Percentiles rank a stretch among this genome's conserved stretches.
phyloP scores from a whole-genome alignment of 2,329 filamentous ascomycete species.

The Xylariales sp. region DNA sequence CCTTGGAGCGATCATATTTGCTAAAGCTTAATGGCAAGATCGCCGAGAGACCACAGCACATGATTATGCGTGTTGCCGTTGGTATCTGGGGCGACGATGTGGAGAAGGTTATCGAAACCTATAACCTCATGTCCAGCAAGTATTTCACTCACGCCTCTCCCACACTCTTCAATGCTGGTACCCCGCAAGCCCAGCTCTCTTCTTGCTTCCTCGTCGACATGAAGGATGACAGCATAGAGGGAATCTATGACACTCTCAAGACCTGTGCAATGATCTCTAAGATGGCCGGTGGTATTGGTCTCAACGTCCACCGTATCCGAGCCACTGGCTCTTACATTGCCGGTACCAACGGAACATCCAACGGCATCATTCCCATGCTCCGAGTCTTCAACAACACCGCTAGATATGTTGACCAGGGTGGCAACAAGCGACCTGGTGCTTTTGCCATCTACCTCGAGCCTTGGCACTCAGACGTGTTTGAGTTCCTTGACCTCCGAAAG shows the following conservation, averaged over 20 bases:
- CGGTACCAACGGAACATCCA: slow-evolving; percentile 96
- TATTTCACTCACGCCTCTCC: slow-evolving; percentile 98
- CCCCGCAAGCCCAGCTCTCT: slow-evolving; percentile 87
- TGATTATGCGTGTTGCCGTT: slow-evolving; percentile 99
- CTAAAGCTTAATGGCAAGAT: slow-evolving; percentile 94
- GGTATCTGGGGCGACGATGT: slow-evolving; percentile 95
- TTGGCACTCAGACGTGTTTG: slow-evolving; percentile 96
- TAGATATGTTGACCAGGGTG: slow-evolving; percentile 96
- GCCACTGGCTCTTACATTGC: slow-evolving; percentile 97
- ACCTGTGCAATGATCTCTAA: slow-evolving; percentile 99
- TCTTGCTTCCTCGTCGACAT: slow-evolving; percentile 99
- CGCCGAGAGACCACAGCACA: slow-evolving; percentile 95
- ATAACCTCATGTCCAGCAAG: slow-evolving; percentile 98
- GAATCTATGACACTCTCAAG: slow-evolving; percentile 98
- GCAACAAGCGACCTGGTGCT: slow-evolving; percentile 97
- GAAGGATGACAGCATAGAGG: slow-evolving; percentile 99
- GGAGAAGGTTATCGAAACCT: slow-evolving; percentile 93
- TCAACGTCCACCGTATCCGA: slow-evolving; percentile 95
- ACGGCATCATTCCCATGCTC: slow-evolving; percentile 96
- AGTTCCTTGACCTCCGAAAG: slow-evolving; percentile 96
- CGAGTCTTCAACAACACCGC: slow-evolving; percentile 99
- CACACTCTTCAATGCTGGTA: slow-evolving; percentile 96
- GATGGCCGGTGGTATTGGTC: slow-evolving; percentile 95
- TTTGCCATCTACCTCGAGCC: slow-evolving; percentile 99
- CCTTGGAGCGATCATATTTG: slow-evolving; percentile 93